phyloP scores from a whole-genome alignment of 495 filamentous ascomycete species.

The Penicillium cataractarum region DNA sequence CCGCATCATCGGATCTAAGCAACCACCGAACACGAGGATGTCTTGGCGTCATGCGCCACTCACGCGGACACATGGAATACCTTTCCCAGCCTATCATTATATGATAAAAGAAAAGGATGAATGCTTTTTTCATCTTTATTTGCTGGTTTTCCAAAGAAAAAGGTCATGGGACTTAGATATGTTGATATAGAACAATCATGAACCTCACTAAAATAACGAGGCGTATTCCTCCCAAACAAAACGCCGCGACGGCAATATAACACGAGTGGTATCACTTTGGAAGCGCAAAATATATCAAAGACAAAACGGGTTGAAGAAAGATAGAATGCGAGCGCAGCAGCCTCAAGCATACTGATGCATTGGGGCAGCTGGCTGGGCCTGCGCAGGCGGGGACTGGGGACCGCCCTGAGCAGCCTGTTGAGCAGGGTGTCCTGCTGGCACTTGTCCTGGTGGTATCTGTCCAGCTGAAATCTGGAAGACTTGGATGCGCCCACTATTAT shows the following conservation, averaged over 20 bases:
- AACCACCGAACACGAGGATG: slow-evolving; percentile 12
- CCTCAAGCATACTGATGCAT: not conserved
- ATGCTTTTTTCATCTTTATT: not conserved
- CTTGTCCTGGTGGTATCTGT: not conserved
- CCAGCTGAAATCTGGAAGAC: slow-evolving; percentile 36
- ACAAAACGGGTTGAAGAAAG: slow-evolving; percentile 4
- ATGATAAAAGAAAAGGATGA: not conserved
- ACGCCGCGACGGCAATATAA: not conserved
- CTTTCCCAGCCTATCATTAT: not conserved
- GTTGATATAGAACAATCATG: not conserved
- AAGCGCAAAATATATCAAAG: not conserved
- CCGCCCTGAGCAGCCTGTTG: not conserved
- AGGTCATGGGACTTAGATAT: not conserved
- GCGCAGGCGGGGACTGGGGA: not conserved
- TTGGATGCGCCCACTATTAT: slow-evolving; percentile 53
- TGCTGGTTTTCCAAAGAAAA: not conserved
- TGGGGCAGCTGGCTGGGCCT: not conserved
- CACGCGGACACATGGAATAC: not conserved
- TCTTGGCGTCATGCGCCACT: slow-evolving; percentile 18
- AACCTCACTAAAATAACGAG: not conserved
- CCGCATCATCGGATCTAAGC: slow-evolving; percentile 17
- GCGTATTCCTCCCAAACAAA: not conserved
- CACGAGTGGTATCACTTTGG: slow-evolving; percentile 18
- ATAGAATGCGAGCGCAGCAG: not conserved
- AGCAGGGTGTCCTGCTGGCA: not conserved